These are phyloP conservation scores for Moesziomyces parantarcticus DNA, from an alignment of 1,284 basidiomycete species.

Conservation along the genomic window DNA sequence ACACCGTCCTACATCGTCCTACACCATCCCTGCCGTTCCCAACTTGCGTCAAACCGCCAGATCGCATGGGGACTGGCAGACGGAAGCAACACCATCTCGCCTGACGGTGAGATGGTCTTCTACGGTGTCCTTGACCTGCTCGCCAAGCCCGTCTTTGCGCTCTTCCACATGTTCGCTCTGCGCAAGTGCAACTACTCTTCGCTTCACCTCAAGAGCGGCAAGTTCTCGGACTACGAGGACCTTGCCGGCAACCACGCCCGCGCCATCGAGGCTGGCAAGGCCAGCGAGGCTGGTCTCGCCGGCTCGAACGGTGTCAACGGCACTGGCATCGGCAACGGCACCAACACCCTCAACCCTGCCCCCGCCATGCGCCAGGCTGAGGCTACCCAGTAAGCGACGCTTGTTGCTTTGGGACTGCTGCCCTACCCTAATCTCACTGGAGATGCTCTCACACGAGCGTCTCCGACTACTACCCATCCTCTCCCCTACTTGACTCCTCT, in stretches of 20 bases:
- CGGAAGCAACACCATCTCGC: slow-evolving; percentile 71
- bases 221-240: slow-evolving; percentile 55
- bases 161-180: slow-evolving; percentile 59
- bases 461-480: neutral
- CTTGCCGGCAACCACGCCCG: slow-evolving; percentile 19
- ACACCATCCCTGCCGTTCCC: slow-evolving; percentile 70
- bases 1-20: neutral
- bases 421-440: too few relatives aligned
- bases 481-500: neutral
- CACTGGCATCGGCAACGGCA: slow-evolving; percentile 4
- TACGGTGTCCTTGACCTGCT: slow-evolving; percentile 75
- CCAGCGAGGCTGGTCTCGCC: slow-evolving; percentile 27
- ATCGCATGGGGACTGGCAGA: slow-evolving; percentile 72
- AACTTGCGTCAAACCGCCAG: slow-evolving; percentile 71
- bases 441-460: neutral
- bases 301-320: slow-evolving; percentile 4
- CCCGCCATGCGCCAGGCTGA: slow-evolving; percentile 37
- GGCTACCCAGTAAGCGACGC: slow-evolving; percentile 28
- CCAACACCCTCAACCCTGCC: slow-evolving; percentile 27
- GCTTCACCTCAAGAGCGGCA: slow-evolving; percentile 54
- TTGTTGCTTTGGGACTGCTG: neutral
- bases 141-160: slow-evolving; percentile 69
- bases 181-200: slow-evolving; percentile 53
- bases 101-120: slow-evolving; percentile 71
- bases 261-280: slow-evolving; percentile 27